Evolutionary conservation across 257 asterid genomes (phyloP), one percentile per base, ranked within the genome.

Genomic region (Petunia secreta): DNA sequence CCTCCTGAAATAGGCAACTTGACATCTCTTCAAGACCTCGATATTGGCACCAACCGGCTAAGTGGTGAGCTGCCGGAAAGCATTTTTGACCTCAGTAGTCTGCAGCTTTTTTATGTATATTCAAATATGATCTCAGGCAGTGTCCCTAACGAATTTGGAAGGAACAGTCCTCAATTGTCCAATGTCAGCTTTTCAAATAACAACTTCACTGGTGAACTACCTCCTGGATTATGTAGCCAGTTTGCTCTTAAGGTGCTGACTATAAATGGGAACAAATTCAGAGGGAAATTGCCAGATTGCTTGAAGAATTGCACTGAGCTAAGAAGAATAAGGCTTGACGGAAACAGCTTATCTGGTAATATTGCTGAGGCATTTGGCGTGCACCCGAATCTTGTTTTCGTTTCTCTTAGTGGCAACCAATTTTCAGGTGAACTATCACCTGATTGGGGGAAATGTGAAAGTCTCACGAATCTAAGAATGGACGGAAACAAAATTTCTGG

Each of bases 281-380:
- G 91, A 0, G 97, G 98, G 84, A 84, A 84, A 48, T 62, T 94
- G 80, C 98, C 97, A 0, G 82, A 57, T 4, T 94, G 98, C 90
- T 79, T 94, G 74, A 91, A 83, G 87, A 88, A 88, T 59, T 94
- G 97, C 88, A 83, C 90, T 1, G 25, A 60, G 44, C 84, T 91
- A 4, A 77, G 4, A 1, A 84, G 97, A 59, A 85, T 92, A 2
- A 81, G 95, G 76, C 77, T 94, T 59, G 97, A 92, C 62, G 94
- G 81, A 43, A 94, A 94, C 87, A 85, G 15, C 3, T 84, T 92
- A 38, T 83, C 91, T 3, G 98, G 97, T 57, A 63, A 92, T 77
- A 80, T 94, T 58, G 82, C 92, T 4, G 91, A 90, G 64, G 85
- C 86, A 14, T 89, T 92, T 59, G 97, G 98, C 34, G 57, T 75